These are phyloP conservation scores for Gonium pectorale DNA, from an alignment of 139 green algal species.

Conservation along the genomic window DNA sequence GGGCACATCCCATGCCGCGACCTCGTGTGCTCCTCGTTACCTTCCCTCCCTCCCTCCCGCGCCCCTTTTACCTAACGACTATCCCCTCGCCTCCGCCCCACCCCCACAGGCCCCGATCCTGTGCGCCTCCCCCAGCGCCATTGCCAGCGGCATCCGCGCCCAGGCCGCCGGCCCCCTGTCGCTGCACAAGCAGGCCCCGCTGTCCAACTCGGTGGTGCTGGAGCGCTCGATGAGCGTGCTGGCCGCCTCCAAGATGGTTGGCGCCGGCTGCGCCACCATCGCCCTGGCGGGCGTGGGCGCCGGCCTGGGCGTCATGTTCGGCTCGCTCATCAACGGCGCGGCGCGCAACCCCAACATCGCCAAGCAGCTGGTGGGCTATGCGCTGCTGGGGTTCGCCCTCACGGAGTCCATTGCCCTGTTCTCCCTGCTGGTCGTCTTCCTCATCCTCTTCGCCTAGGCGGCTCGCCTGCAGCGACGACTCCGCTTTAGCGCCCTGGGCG, in stretches of 20 bases:
- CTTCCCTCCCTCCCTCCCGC: not conserved
- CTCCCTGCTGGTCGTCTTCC: constrained; percentile 79
- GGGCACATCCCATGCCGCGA: too few species aligned
- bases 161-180: constrained; percentile 34
- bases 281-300: constrained; percentile 77
- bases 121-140: constrained; percentile 24
- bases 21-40: not conserved
- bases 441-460: constrained; percentile 75
- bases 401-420: constrained; percentile 86
- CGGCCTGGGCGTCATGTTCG: constrained; percentile 85
- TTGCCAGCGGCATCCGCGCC: constrained; percentile 49
- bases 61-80: not conserved
- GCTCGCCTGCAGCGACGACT: too few species aligned
- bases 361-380: constrained; percentile 83
- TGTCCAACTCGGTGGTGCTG: constrained; percentile 32
- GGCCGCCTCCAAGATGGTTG: constrained; percentile 80
- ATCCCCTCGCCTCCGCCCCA: not conserved
- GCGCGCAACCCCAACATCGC: constrained; percentile 81
- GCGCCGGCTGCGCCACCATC: constrained; percentile 82
- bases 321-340: constrained; percentile 82
- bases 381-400: constrained; percentile 81
- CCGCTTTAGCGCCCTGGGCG: too few species aligned
- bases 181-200: constrained; percentile 35
- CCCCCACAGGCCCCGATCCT: constrained; percentile 46
- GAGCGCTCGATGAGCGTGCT: constrained; percentile 60